These are phyloP conservation scores for Papiliotrema fonsecae DNA, from an alignment of 1,284 basidiomycete species.

Conservation along the genomic window DNA sequence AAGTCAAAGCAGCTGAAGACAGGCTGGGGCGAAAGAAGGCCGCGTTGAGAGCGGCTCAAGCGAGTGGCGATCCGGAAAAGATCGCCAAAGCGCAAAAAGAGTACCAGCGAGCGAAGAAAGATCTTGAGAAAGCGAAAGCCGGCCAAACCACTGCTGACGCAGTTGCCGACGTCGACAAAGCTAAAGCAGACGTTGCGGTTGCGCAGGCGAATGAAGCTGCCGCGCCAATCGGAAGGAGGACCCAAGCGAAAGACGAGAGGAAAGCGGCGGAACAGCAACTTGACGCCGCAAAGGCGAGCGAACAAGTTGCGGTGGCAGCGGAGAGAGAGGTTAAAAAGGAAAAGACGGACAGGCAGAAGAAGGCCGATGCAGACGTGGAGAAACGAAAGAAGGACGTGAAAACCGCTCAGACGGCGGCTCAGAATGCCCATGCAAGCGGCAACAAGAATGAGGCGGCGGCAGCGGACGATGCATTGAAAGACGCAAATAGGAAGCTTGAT, in stretches of 20 bases:
- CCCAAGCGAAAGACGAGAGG: not conserved
- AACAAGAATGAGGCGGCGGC: not conserved
- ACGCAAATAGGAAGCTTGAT: conserved; percentile 1
- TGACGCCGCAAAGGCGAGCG: not conserved
- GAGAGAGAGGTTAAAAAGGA: not conserved
- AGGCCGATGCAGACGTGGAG: not conserved
- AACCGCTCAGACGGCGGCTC: not conserved
- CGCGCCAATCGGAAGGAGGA: not conserved
- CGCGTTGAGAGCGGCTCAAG: not conserved
- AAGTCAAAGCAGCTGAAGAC: conserved; percentile 5
- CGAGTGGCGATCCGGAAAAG: not conserved
- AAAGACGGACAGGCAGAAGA: not conserved
- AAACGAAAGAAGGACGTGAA: not conserved
- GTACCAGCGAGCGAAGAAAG: not conserved
- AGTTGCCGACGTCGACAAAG: not conserved
- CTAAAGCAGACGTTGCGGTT: not conserved
- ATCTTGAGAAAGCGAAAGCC: not conserved
- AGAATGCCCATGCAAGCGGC: not conserved
- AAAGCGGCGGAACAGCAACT: not conserved
- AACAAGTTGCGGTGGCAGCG: not conserved
- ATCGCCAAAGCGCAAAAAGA: not conserved
- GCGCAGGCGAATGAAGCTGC: not conserved
- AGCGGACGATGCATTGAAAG: not conserved
- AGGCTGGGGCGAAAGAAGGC: not conserved
- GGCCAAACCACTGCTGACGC: not conserved